Evolutionary conservation across 768 basidiomycete genomes (phyloP).

Genomic region (Leucocoprinus sp.): DNA sequence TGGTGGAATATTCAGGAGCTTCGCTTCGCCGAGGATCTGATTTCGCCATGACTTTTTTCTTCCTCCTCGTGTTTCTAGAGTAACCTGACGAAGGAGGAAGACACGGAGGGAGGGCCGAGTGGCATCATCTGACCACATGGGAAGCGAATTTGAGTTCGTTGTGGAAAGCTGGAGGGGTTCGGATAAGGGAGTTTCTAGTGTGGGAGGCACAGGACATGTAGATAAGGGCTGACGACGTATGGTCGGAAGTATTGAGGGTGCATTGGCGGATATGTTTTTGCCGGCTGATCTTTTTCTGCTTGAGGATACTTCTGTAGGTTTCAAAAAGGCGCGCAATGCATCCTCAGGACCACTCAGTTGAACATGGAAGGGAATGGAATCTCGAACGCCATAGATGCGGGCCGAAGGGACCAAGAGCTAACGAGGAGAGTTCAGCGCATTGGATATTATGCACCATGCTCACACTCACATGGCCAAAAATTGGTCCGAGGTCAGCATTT

Average conservation of each 20-base stretch:
- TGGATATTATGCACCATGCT: not conserved
- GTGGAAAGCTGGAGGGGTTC: not conserved
- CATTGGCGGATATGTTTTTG: not conserved
- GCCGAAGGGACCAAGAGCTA: conserved; percentile 56
- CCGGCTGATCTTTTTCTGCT: conserved; percentile 9
- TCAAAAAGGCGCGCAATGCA: conserved; percentile 40
- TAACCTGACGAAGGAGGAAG: conserved; percentile 43
- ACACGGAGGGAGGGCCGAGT: conserved; percentile 25
- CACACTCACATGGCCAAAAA: conserved; percentile 42
- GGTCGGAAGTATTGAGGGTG: not conserved
- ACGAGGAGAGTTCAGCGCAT: not conserved
- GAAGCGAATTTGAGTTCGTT: not conserved
- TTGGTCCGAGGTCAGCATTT: conserved; percentile 26
- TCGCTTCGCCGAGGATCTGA: conserved; percentile 38
- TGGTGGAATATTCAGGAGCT: conserved; percentile 37
- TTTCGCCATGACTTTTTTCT: conserved; percentile 29
- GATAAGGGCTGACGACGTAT: not conserved
- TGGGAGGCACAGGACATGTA: no score
- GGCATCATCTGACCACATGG: not conserved
- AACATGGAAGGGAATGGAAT: conserved; percentile 58
- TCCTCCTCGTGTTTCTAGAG: conserved; percentile 24
- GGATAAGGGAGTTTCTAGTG: no score
- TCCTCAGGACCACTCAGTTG: conserved; percentile 43
- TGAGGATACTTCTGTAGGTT: conserved; percentile 13
- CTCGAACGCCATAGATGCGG: conserved; percentile 43